Conservation (phyloP, 73 alveolate genomes). For the Uronychia setigera region DNA sequence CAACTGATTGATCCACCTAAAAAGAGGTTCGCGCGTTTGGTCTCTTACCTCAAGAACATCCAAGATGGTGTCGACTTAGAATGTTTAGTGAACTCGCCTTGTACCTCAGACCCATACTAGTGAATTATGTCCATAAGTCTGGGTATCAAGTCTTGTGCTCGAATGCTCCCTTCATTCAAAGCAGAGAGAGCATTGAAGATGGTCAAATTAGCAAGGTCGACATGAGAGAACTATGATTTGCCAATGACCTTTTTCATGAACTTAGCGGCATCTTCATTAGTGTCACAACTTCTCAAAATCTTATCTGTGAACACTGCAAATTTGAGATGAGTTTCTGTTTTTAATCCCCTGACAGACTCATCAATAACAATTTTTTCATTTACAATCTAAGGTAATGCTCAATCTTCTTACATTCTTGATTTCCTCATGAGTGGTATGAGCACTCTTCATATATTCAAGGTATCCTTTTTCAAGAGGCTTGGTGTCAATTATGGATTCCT, state of each 20-base stretch:
- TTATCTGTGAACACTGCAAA: conserved; percentile 59
- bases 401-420: background rate
- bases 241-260: conserved; percentile 2
- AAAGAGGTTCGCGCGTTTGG: conserved; percentile 59
- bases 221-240: conserved; percentile 21
- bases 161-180: conserved; percentile 63
- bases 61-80: conserved; percentile 80
- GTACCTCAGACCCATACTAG: conserved; percentile 61
- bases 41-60: conserved; percentile 73
- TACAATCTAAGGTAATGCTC: background rate
- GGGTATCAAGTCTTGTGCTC: conserved; percentile 89
- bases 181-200: conserved; percentile 42
- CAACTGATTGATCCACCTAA: conserved; percentile 88
- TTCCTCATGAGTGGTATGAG: background rate
- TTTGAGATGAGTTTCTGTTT: conserved; percentile 47
- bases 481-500: background rate
- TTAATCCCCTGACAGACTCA: conserved; percentile 3
- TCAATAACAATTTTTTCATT: background rate
- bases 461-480: background rate
- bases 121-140: conserved; percentile 78
- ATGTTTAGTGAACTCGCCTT: conserved; percentile 63
- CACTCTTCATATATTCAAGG: background rate
- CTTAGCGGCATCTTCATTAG: background rate
- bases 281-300: conserved; percentile 28
- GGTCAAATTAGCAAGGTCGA: conserved; percentile 26